Percentiles rank a stretch among this genome's conserved stretches.
Evolutionary conservation across 1,139 yeast species (phyloP).

Genomic region (Taphrina pruni): DNA sequence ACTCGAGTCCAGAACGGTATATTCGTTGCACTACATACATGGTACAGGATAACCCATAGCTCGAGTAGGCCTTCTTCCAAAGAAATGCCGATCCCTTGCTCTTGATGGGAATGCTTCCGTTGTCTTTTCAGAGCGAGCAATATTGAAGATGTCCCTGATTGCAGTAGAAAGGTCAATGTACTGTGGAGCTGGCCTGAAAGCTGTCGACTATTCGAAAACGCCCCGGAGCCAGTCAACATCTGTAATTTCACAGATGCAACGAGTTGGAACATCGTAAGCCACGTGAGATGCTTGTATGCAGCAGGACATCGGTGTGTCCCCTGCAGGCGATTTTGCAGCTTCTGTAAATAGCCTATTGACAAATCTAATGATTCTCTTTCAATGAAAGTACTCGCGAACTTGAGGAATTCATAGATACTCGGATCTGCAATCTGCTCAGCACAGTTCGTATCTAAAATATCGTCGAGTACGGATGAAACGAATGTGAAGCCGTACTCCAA

Average conservation of each 20-base stretch:
- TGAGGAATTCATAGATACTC: constrained; percentile 10
- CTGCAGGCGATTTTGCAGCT: not conserved
- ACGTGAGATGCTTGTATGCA: not conserved
- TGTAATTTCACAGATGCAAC: not conserved
- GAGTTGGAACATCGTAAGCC: not conserved
- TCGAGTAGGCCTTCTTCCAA: constrained; percentile 18
- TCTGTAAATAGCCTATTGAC: not conserved
- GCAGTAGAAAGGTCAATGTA: not conserved
- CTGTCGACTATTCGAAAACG: not conserved
- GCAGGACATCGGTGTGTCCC: not conserved
- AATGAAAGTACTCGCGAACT: constrained; percentile 3
- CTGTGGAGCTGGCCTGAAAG: not conserved
- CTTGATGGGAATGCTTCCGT: not conserved
- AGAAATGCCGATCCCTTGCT: constrained; percentile 1
- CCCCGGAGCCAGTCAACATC: not conserved
- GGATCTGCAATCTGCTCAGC: not conserved
- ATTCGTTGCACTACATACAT: not conserved
- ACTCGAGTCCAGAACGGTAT: constrained; percentile 19
- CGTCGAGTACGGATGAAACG: not conserved
- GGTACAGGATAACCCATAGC: constrained; percentile 19
- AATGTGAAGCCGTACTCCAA: not conserved
- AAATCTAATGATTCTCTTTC: not conserved
- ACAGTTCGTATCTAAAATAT: not conserved
- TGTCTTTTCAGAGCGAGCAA: not conserved
- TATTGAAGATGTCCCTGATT: not conserved